Evolutionary conservation across 257 asterid genomes (phyloP).

Genomic region (Solanum bukasovii): DNA sequence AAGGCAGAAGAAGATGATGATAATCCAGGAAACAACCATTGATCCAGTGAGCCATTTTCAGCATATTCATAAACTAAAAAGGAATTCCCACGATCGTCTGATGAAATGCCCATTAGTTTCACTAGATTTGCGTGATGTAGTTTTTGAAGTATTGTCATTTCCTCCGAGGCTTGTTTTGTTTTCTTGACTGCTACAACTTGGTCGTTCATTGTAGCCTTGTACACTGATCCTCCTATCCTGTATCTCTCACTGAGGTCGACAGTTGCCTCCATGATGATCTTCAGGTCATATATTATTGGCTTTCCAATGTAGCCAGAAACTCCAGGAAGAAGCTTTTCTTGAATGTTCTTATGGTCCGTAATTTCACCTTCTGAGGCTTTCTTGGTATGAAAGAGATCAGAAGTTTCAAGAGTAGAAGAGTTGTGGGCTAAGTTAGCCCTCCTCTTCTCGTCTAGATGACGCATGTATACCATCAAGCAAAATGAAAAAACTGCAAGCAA

Average conservation of each 20-base stretch:
- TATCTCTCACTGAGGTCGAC: constrained; percentile 32
- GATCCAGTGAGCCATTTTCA: constrained; percentile 57
- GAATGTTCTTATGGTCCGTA: constrained; percentile 18
- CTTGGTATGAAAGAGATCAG: constrained; percentile 11
- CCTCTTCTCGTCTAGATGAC: constrained; percentile 21
- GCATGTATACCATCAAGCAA: constrained; percentile 14
- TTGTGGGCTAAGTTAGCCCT: constrained; percentile 10
- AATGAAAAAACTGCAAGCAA: constrained; percentile 20
- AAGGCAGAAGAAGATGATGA: constrained; percentile 8
- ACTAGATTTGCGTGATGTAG: constrained; percentile 62
- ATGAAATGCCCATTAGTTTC: constrained; percentile 57
- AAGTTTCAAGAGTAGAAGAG: constrained; percentile 20
- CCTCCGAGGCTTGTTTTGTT: constrained; percentile 46
- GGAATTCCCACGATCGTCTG: constrained; percentile 35
- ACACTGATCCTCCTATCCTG: constrained; percentile 53
- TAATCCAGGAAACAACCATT: constrained; percentile 34
- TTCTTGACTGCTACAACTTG: constrained; percentile 49
- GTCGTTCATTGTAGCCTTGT: constrained; percentile 35
- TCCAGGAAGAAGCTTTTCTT: constrained; percentile 67
- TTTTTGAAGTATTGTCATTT: constrained; percentile 49
- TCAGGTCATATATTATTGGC: constrained; percentile 37
- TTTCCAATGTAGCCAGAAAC: constrained; percentile 66
- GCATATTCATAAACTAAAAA: constrained; percentile 54
- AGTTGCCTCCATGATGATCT: constrained; percentile 58
- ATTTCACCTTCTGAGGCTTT: constrained; percentile 16